phyloP scores from a whole-genome alignment of 805 yeast genomes.

The Ogataea salicorniae region DNA sequence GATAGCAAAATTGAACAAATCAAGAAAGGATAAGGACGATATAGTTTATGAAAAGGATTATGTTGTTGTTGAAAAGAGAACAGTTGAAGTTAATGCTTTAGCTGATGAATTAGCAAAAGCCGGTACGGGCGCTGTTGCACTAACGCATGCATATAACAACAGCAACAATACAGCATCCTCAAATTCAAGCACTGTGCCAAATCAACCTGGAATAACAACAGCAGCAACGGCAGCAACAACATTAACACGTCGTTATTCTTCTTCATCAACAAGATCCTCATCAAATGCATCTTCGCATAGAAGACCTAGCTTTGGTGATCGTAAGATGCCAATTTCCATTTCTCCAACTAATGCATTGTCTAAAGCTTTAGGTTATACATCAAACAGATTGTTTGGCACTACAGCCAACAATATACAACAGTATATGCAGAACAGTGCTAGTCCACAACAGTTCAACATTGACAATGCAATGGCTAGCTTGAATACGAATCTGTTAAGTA shows the following conservation, averaged over 20 bases:
- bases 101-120: constrained; percentile 82
- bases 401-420: constrained; percentile 7
- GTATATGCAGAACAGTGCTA: constrained; percentile 11
- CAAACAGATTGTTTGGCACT: constrained; percentile 76
- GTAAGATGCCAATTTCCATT: constrained; percentile 63
- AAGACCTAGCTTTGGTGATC: constrained; percentile 57
- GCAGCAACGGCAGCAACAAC: constrained; percentile 7
- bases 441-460: constrained; percentile 12
- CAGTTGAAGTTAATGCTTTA: constrained; percentile 90
- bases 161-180: not conserved
- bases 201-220: not conserved
- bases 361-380: constrained; percentile 81
- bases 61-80: constrained; percentile 90
- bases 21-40: constrained; percentile 29
- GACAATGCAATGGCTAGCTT: constrained; percentile 15
- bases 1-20: not conserved
- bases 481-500: constrained; percentile 11
- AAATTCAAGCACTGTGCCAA: not conserved
- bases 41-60: constrained; percentile 72
- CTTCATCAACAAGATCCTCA: constrained; percentile 40
- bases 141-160: not conserved
- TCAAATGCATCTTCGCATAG: constrained; percentile 45
- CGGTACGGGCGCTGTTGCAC: constrained; percentile 39
- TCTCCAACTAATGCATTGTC: constrained; percentile 85
- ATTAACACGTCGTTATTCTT: constrained; percentile 30